A percentile compares a stretch with the other conserved stretches of the same genome.
Evolutionary conservation across 305 asterid genomes (phyloP).

Genomic region (Fraxinus angustifolia): DNA sequence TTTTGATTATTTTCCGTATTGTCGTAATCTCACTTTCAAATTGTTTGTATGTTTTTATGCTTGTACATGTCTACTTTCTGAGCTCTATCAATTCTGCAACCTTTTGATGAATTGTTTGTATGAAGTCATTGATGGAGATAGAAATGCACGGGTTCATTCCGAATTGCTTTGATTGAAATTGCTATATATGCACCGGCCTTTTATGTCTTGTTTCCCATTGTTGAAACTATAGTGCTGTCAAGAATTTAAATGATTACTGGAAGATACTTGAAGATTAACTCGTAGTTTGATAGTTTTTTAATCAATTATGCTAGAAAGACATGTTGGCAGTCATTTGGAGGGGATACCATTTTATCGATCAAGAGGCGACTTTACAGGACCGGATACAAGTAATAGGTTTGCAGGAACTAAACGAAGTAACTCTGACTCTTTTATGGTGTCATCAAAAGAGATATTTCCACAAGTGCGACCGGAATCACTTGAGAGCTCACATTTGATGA

Average conservation of each 20-base stretch:
- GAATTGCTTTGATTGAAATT: neutral
- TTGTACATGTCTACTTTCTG: neutral
- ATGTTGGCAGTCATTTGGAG: conserved; percentile 58
- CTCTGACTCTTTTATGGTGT: conserved; percentile 63
- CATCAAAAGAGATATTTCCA: conserved; percentile 59
- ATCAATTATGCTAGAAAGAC: conserved; percentile 58
- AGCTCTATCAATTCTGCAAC: neutral
- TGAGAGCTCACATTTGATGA: conserved; percentile 64
- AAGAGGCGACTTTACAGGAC: conserved; percentile 60
- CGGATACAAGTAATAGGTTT: conserved; percentile 49
- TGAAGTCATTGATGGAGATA: conserved; percentile 38
- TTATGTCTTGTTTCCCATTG: neutral
- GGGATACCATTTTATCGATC: conserved; percentile 76
- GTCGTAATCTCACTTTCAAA: neutral
- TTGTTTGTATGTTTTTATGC: neutral
- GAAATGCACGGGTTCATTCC: conserved; percentile 14
- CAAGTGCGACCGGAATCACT: conserved; percentile 52
- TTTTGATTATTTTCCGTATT: neutral
- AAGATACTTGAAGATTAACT: conserved; percentile 15
- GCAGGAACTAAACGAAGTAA: conserved; percentile 68
- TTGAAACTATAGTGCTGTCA: conserved; percentile 10
- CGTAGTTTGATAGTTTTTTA: conserved; percentile 31
- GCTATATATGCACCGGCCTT: neutral
- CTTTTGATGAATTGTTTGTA: conserved; percentile 21
- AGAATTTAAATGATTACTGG: neutral